Percentiles rank a stretch among this genome's conserved stretches.
Conservation (phyloP, 208 protist species). For the Lotmaria passim region DNA sequence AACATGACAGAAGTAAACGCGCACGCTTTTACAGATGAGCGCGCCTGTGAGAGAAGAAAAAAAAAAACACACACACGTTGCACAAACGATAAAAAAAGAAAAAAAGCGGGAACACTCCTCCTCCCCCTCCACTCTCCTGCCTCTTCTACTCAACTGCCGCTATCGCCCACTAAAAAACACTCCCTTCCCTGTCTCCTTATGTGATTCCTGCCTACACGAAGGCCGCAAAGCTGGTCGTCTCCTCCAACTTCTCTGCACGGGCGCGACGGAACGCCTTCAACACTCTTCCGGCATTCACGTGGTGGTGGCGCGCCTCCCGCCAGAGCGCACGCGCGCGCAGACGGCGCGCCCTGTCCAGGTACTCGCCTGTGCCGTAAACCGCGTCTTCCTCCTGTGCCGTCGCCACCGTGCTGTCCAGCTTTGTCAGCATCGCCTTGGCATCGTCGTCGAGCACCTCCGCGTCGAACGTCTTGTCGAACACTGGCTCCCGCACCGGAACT, state of each 20-base stretch:
- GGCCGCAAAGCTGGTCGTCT: background rate
- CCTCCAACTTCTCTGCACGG: slow-evolving; percentile 35
- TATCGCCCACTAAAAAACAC: background rate
- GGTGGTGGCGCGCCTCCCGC: background rate
- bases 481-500: slow-evolving; percentile 47
- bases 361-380: background rate
- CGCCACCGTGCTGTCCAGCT: slow-evolving; percentile 8
- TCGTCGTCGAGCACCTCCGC: slow-evolving; percentile 48
- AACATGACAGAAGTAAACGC: no score
- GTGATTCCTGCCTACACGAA: background rate
- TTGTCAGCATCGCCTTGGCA: slow-evolving; percentile 24
- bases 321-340: background rate
- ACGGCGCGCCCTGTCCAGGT: slow-evolving; percentile 1
- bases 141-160: no score
- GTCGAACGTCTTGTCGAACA: slow-evolving; percentile 35
- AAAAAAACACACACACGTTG: no score
- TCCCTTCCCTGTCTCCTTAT: background rate
- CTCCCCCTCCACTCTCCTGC: no score
- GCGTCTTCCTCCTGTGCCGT: background rate
- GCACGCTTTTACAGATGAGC: no score
- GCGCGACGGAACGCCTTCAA: slow-evolving; percentile 20
- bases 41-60: no score
- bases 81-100: no score
- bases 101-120: no score
- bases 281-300: slow-evolving; percentile 8